phyloP scores from a whole-genome alignment of 2,329 filamentous ascomycete genomes.

The Sporothrix sp. region DNA sequence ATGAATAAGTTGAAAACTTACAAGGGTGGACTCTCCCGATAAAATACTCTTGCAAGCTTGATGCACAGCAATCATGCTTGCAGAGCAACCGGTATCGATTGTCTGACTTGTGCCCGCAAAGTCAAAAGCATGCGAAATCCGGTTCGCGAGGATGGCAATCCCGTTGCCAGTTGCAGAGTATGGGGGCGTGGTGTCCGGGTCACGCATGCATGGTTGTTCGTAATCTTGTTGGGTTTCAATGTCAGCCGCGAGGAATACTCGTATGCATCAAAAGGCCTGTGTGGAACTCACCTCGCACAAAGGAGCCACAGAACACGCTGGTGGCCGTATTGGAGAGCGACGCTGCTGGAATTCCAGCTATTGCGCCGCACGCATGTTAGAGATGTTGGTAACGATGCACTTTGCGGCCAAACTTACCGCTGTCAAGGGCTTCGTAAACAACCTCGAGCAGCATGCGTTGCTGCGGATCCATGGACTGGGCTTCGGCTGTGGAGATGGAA shows the following conservation, averaged over 20 bases:
- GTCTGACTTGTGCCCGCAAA: slow-evolving; percentile 47
- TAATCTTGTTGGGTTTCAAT: slow-evolving; percentile 31
- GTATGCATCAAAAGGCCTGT: not conserved
- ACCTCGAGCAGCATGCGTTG: slow-evolving; percentile 42
- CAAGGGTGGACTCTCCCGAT: slow-evolving; percentile 34
- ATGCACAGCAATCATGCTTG: slow-evolving; percentile 44
- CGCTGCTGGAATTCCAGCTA: slow-evolving; percentile 36
- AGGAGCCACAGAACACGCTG: slow-evolving; percentile 41
- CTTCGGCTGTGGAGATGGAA: slow-evolving; percentile 38
- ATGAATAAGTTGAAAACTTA: slow-evolving; percentile 6
- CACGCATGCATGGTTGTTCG: slow-evolving; percentile 39
- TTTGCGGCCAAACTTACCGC: slow-evolving; percentile 27
- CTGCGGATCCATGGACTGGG: slow-evolving; percentile 43
- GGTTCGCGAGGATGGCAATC: slow-evolving; percentile 44
- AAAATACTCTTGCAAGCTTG: slow-evolving; percentile 41
- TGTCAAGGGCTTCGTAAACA: slow-evolving; percentile 42
- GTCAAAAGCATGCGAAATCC: slow-evolving; percentile 47
- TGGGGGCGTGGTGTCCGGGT: slow-evolving; percentile 39
- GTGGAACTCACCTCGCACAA: slow-evolving; percentile 35
- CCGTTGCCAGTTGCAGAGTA: slow-evolving; percentile 45
- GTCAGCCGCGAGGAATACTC: not conserved
- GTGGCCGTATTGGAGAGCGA: slow-evolving; percentile 35
- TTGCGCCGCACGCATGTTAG: not conserved
- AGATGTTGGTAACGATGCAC: no score
- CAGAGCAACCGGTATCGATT: slow-evolving; percentile 50